Evolutionary conservation across 768 basidiomycete species (phyloP).

Genomic region (Crassisporium funariophilum): DNA sequence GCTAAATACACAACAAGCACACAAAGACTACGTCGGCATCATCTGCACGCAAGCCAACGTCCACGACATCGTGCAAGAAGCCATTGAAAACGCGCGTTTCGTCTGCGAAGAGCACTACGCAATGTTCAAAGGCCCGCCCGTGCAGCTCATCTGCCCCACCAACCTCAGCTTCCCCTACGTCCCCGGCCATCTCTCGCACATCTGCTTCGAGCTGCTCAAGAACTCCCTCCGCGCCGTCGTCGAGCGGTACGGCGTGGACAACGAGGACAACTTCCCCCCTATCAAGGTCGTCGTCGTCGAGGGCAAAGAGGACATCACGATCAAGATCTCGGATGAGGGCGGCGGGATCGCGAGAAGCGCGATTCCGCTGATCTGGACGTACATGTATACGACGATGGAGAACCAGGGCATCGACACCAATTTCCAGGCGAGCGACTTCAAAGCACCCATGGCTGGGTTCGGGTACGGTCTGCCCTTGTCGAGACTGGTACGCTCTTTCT

Average conservation of each 20-base stretch:
- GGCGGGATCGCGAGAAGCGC: slow-evolving; percentile 90
- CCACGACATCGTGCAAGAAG: slow-evolving; percentile 96
- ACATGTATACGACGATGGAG: slow-evolving; percentile 93
- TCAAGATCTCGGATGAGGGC: slow-evolving; percentile 98
- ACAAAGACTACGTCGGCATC: slow-evolving; percentile 93
- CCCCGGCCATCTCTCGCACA: slow-evolving; percentile 95
- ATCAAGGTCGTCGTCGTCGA: slow-evolving; percentile 96
- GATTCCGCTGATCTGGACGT: slow-evolving; percentile 97
- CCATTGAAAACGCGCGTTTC: slow-evolving; percentile 94
- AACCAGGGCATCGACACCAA: slow-evolving; percentile 73
- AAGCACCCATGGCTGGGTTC: slow-evolving; percentile 97
- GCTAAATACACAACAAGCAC: slow-evolving; percentile 87
- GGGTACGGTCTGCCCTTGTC: slow-evolving; percentile 94
- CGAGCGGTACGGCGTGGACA: slow-evolving; percentile 83
- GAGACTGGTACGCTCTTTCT: slow-evolving; percentile 64
- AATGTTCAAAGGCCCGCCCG: slow-evolving; percentile 94
- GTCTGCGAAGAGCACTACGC: slow-evolving; percentile 96
- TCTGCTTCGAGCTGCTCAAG: slow-evolving; percentile 95
- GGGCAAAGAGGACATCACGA: slow-evolving; percentile 97
- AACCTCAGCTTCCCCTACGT: slow-evolving; percentile 91
- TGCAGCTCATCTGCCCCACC: slow-evolving; percentile 92
- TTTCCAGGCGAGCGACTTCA: slow-evolving; percentile 86
- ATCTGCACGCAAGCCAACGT: slow-evolving; percentile 96
- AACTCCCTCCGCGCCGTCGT: slow-evolving; percentile 97
- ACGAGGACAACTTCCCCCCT: slow-evolving; percentile 79